Evolutionary conservation across 1,139 yeast genomes (phyloP).

Genomic region (Hanseniaspora gamundiae): DNA sequence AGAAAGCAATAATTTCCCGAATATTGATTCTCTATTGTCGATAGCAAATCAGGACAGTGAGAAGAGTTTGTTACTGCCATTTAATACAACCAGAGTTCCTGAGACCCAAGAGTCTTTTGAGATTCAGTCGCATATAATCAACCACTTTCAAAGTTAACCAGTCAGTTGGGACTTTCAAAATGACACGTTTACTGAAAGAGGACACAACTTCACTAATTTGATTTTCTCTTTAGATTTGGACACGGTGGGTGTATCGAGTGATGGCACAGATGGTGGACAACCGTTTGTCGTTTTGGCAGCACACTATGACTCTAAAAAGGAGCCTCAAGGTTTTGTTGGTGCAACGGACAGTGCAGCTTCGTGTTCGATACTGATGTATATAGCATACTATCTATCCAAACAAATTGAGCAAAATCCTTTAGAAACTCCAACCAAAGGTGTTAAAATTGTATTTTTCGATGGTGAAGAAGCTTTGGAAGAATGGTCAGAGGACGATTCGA

Average conservation of each 20-base stretch:
- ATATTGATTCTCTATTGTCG: not conserved
- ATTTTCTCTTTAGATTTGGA: constrained; percentile 23
- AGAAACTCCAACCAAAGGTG: constrained; percentile 16
- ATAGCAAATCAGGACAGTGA: not conserved
- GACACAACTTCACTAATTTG: constrained; percentile 34
- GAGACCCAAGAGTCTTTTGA: constrained; percentile 31
- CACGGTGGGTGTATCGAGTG: constrained; percentile 10
- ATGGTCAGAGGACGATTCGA: constrained; percentile 40
- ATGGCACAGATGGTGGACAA: constrained; percentile 18
- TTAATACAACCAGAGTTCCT: constrained; percentile 31
- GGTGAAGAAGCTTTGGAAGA: constrained; percentile 45
- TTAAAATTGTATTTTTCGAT: constrained; percentile 40
- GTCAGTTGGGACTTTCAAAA: constrained; percentile 28
- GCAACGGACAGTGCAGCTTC: constrained; percentile 50
- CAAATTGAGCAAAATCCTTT: constrained; percentile 14
- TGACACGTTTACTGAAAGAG: constrained; percentile 31
- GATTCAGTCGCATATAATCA: constrained; percentile 19
- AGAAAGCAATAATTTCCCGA: not conserved
- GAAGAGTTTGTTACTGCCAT: constrained; percentile 19
- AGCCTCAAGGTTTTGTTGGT: constrained; percentile 44
- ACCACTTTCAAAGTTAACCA: constrained; percentile 1
- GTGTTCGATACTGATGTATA: constrained; percentile 37
- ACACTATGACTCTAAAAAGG: constrained; percentile 40
- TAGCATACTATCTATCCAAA: constrained; percentile 27
- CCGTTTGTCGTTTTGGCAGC: constrained; percentile 36